phyloP scores from a whole-genome alignment of 169 alveolate genomes.

The Cryptosporidium sp. region DNA sequence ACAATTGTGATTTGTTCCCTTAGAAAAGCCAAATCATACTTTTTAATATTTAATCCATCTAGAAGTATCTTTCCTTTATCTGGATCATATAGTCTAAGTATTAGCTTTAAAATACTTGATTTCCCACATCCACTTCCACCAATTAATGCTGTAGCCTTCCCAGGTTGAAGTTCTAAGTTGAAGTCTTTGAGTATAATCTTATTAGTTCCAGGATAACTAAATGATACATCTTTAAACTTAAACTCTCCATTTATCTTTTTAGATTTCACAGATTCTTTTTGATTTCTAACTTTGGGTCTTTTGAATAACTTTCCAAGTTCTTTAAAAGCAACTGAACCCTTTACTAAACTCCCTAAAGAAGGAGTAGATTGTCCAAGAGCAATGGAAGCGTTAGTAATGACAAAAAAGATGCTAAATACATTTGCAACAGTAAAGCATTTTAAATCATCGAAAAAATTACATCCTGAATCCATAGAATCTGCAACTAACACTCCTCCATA shows the following conservation, averaged over 20 bases:
- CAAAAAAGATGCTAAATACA: constrained; percentile 59
- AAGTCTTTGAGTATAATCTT: constrained; percentile 31
- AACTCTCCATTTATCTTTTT: constrained; percentile 15
- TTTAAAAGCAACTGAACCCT: constrained; percentile 41
- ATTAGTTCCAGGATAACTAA: constrained; percentile 11
- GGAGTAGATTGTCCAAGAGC: constrained; percentile 76
- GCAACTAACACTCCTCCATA: constrained; percentile 78
- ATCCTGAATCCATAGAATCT: constrained; percentile 75
- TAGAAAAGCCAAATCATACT: constrained; percentile 81
- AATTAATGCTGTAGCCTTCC: constrained; percentile 28
- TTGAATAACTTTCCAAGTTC: constrained; percentile 18
- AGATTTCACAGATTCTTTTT: constrained; percentile 7
- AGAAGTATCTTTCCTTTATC: constrained; percentile 50
- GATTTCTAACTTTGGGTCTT: constrained; percentile 13
- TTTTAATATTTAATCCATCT: constrained; percentile 78
- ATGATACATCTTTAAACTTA: constrained; percentile 34
- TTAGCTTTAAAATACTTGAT: constrained; percentile 78
- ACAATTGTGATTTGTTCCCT: constrained; percentile 84
- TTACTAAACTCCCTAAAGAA: constrained; percentile 68
- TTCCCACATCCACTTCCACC: constrained; percentile 83
- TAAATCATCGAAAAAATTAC: constrained; percentile 24
- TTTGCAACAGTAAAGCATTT: constrained; percentile 70
- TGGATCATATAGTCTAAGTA: constrained; percentile 77
- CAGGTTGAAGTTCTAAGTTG: constrained; percentile 18
- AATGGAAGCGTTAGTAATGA: constrained; percentile 69